Base-by-base conservation (phyloP, 1,284 basidiomycete species). In the Trichosporon inkin region DNA sequence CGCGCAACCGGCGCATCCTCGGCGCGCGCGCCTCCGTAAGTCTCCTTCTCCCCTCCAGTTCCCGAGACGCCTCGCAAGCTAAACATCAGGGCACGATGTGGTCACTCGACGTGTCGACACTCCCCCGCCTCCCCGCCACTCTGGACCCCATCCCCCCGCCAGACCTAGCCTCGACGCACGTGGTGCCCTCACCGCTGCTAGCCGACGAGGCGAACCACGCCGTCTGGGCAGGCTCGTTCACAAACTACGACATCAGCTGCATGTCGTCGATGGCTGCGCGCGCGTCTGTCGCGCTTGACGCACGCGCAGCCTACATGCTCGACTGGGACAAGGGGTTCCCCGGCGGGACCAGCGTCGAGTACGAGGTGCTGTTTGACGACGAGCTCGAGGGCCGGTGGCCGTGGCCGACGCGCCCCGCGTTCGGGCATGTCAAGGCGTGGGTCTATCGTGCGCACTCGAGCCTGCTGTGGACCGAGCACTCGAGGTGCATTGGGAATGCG, bases 301-400 rank as follows among this genome's bases (percentile, higher is more conserved):
- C 44, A 2, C 24, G 44, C 24, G 44, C 44, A 3, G 44, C 44
- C 2, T 47, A 47, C 24, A 47, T 47, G 44, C 2, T 47, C 13
- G 44, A 47, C 44, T 47, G 44, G 44, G 44, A 47, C 16, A 28
- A 28, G 44, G 44, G 44, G 22, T 28, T 47, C 44, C 44, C 44
- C 44, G 44, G 44, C 24, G 22, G 44, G 16, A 14, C 22, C 11
- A 28, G 44, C 20, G 16, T 47, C 13, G 44, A 47, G 22, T 47
- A 47, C 44, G 44, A 47, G 44, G 16, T 16, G 22, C 44, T 47
- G 6, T 47, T 47, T 16, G 13, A 14, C 44, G 44, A 22, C 24
- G 24, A 32, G 44, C 10, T 47, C 41, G 44, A 47, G 22, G 8
- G 22, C 22, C 22, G 24, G 14, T n/a, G 44, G 44, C 44, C 44